Base-by-base conservation (phyloP, 2,329 filamentous ascomycete species). In the Calonectria hongkongensis region DNA sequence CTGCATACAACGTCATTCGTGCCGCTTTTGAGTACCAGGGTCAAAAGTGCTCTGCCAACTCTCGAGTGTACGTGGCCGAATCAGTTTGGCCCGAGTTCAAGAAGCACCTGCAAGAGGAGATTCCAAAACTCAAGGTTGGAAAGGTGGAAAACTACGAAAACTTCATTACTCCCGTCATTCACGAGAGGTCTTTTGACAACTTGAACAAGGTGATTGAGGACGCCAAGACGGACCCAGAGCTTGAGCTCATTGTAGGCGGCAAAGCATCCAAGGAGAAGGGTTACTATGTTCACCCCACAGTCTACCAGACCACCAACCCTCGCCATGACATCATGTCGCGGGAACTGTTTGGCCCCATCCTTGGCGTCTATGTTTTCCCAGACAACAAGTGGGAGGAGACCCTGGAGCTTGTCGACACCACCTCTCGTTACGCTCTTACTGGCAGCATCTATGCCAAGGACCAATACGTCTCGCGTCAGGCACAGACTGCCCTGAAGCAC, bases 371-470 rank as follows among this genome's bases (percentile, higher is more conserved):
- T 73, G 86, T 88, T n/a, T 89, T 89, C 78, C 83, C 86, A 4
- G 88, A 89, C 75, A 71, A 62, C 28, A 47, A 71, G 13, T 78
- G 75, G 75, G 74, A 77, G 1, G 74, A 77, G 3, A 76, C 75
- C 0, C n/a, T 77, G 5, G 58, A 64, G 21, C 70, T 70, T 0
- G 36, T 78, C 2, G 74, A 78, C 36, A 75, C 72, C 2, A 78
- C 76, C 1, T 76, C 76, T 1, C 68, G 74, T 10, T 78, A 78
- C 12, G 78, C 78, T 15, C 86, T 95, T 28, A 95, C 93, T 0
- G 93, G 93, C 4, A 89, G 92, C 60, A 87, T 95, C 43, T 95
- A 95, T 81, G 92, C 93, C 0, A 85, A 88, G 68, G 92, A 94
- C 80, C 86, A 92, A 16, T 84, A 87, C 12, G 92, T 88, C 4